These are phyloP conservation scores for Yarrowia alimentaria DNA, from an alignment of 805 yeast species.

Conservation along the genomic window DNA sequence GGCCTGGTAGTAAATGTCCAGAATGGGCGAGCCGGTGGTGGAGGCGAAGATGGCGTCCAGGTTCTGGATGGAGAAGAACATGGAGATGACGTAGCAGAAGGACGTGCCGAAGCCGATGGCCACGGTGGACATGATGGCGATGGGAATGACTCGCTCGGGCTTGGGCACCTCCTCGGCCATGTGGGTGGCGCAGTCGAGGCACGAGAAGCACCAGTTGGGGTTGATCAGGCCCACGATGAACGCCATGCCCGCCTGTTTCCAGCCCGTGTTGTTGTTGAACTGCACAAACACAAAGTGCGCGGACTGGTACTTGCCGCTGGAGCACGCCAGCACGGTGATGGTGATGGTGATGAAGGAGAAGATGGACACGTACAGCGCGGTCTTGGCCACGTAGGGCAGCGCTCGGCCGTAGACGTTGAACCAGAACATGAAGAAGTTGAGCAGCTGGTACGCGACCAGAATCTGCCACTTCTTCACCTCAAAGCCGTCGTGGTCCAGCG, in stretches of 20 bases:
- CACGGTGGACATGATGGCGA: conserved; percentile 60
- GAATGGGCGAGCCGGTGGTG: conserved; percentile 56
- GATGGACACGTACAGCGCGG: conserved; percentile 53
- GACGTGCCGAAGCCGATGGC: conserved; percentile 63
- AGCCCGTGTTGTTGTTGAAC: conserved; percentile 58
- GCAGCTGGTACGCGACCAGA: conserved; percentile 35
- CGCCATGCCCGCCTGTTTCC: conserved; percentile 58
- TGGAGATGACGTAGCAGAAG: conserved; percentile 37
- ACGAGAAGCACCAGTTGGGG: conserved; percentile 68
- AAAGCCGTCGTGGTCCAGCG: conserved; percentile 41
- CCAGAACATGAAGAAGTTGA: conserved; percentile 32
- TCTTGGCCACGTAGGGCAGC: conserved; percentile 51
- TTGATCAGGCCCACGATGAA: conserved; percentile 69
- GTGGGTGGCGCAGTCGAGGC: conserved; percentile 70
- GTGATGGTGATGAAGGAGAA: conserved; percentile 54
- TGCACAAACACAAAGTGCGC: conserved; percentile 54
- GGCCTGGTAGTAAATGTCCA: conserved; percentile 63
- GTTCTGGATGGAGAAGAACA: conserved; percentile 56
- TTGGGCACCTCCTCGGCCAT: conserved; percentile 63
- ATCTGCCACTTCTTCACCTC: conserved; percentile 37
- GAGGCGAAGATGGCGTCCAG: conserved; percentile 50
- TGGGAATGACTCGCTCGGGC: conserved; percentile 60
- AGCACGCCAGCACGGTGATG: conserved; percentile 51
- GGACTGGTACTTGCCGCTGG: conserved; percentile 52
- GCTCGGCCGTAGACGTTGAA: conserved; percentile 36